These are phyloP conservation scores for Ceratobasidium sp. DNA, from an alignment of 1,284 basidiomycete genomes.

Conservation along the genomic window DNA sequence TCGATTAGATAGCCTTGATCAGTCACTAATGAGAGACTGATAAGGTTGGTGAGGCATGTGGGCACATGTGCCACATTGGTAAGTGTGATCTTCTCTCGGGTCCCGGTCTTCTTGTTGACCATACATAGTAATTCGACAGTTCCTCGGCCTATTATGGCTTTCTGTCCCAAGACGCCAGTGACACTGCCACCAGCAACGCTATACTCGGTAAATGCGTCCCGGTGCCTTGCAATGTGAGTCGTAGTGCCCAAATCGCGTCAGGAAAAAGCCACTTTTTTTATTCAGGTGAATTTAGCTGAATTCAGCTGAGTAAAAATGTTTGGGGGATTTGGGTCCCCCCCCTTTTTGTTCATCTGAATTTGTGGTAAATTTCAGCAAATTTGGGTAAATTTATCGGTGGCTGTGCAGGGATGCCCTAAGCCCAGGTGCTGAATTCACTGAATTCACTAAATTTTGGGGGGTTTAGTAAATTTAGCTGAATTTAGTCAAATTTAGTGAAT, in stretches of 20 bases:
- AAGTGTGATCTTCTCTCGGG: constrained; percentile 45
- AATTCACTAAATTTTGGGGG: too few relatives aligned
- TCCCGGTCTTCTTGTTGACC: constrained; percentile 24
- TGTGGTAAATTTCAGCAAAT: too few relatives aligned
- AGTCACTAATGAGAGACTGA: constrained; percentile 50
- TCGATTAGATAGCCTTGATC: not conserved
- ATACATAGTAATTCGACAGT: constrained; percentile 43
- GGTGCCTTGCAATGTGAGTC: not conserved
- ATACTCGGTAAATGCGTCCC: not conserved
- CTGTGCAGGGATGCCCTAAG: too few relatives aligned
- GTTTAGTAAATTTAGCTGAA: too few relatives aligned
- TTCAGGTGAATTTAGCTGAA: too few relatives aligned
- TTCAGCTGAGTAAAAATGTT: too few relatives aligned
- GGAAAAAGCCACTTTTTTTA: too few relatives aligned
- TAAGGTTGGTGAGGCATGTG: constrained; percentile 52
- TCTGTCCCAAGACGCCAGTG: not conserved
- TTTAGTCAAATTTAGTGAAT: too few relatives aligned
- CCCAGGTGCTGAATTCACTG: too few relatives aligned
- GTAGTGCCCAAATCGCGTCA: not conserved
- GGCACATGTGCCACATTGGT: constrained; percentile 53
- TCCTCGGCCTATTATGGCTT: constrained; percentile 24
- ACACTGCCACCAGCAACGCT: not conserved
- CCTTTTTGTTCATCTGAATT: too few relatives aligned
- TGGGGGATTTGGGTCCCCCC: too few relatives aligned
- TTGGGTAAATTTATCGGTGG: too few relatives aligned